These are phyloP conservation scores for Maudiozyma serrabonitensis DNA, from an alignment of 805 yeast species.

Conservation along the genomic window DNA sequence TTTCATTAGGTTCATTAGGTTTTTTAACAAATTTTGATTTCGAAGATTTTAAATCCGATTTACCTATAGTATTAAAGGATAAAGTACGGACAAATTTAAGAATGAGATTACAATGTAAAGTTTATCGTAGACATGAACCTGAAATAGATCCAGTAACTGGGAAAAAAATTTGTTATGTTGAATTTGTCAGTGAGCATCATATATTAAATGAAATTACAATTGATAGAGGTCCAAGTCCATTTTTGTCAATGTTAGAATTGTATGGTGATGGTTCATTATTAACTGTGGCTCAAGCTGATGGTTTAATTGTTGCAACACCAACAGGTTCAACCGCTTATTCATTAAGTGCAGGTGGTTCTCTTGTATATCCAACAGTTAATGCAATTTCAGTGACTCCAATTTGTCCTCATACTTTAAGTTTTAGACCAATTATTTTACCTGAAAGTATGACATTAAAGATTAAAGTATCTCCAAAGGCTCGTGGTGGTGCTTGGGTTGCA, in stretches of 20 bases:
- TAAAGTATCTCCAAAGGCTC: conserved; percentile 67
- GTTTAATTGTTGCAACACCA: conserved; percentile 83
- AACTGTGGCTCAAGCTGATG: conserved; percentile 90
- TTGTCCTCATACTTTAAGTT: conserved; percentile 88
- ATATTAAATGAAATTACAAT: conserved; percentile 82
- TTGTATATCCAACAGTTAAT: conserved; percentile 89
- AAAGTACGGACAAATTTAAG: conserved; percentile 74
- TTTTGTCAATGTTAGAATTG: conserved; percentile 75
- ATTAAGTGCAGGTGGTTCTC: conserved; percentile 85
- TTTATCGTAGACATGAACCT: conserved; percentile 36
- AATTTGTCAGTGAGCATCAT: conserved; percentile 47
- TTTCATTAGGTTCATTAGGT: conserved; percentile 83
- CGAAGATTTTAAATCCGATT: conserved; percentile 53
- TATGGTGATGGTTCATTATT: conserved; percentile 78
- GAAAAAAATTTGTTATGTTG: conserved; percentile 29
- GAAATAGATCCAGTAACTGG: conserved; percentile 34
- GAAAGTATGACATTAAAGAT: conserved; percentile 82
- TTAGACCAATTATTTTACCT: conserved; percentile 82
- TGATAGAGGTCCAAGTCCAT: conserved; percentile 89
- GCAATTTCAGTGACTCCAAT: conserved; percentile 89
- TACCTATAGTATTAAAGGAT: conserved; percentile 46
- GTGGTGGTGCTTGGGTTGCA: conserved; percentile 91
- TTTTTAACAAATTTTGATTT: conserved; percentile 79
- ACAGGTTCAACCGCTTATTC: conserved; percentile 96
- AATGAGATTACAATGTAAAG: conserved; percentile 78